These are phyloP conservation scores for Syzygium grande DNA, from an alignment of 345 rosid genomes.

Conservation along the genomic window DNA sequence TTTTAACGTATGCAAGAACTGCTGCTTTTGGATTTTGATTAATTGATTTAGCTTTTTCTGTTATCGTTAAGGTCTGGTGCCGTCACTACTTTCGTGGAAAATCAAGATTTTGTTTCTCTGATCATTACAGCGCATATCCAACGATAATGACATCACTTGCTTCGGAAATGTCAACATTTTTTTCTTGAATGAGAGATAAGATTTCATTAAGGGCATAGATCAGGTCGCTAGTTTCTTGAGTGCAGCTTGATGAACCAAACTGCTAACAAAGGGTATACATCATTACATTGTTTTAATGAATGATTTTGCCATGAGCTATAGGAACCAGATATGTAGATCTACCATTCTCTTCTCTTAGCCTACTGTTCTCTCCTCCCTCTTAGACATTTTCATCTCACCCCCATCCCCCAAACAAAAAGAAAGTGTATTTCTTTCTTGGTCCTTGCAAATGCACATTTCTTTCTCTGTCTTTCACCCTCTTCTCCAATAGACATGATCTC, in stretches of 20 bases:
- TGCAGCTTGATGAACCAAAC: too few species aligned
- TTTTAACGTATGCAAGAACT: not conserved
- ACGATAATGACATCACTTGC: not conserved
- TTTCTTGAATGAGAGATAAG: not conserved
- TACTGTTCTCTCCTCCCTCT: too few species aligned
- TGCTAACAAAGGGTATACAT: too few species aligned
- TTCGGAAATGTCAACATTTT: not conserved
- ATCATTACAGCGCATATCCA: not conserved
- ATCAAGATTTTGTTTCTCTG: not conserved
- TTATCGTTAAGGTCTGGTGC: not conserved
- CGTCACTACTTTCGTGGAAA: not conserved
- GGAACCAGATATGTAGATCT: too few species aligned
- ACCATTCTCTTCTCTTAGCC: too few species aligned
- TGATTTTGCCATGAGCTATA: too few species aligned
- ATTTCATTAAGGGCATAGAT: not conserved
- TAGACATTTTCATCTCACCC: too few species aligned
- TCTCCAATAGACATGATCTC: not conserved
- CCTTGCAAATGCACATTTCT: not conserved
- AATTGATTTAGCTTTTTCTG: not conserved
- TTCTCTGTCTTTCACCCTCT: not conserved
- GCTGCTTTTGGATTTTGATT: not conserved
- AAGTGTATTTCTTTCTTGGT: not conserved
- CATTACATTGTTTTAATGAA: too few species aligned
- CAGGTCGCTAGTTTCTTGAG: too few species aligned
- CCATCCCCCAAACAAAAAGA: too few species aligned